phyloP scores from a whole-genome alignment of 2,329 filamentous ascomycete species.

The Clonostachys rhizophaga region DNA sequence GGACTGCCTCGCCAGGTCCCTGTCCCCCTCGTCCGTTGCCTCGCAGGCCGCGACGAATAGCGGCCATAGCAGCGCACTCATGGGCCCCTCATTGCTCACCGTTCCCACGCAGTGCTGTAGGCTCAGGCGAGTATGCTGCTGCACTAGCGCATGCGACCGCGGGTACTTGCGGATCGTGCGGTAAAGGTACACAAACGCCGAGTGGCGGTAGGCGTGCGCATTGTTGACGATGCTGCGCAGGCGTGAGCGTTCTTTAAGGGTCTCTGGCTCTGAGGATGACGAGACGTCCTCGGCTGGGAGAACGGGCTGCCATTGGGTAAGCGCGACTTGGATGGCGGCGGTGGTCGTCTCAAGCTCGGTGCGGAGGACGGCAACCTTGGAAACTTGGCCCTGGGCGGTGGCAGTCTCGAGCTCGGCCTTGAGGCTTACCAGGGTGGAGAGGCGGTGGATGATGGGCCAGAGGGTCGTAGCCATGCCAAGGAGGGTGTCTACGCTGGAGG shows the following conservation, averaged over 20 bases:
- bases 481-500: conserved; percentile 51
- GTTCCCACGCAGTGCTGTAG: conserved; percentile 50
- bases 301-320: conserved; percentile 50
- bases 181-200: conserved; percentile 53
- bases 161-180: conserved; percentile 45
- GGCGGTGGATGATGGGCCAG: conserved; percentile 59
- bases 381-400: conserved; percentile 28
- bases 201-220: conserved; percentile 56
- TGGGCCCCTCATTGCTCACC: conserved; percentile 51
- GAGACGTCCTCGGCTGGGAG: conserved; percentile 28
- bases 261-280: neutral
- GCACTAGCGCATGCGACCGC: conserved; percentile 43
- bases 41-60: conserved; percentile 61
- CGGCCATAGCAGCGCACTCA: conserved; percentile 61
- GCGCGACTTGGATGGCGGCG: conserved; percentile 48
- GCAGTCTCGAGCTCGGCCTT: conserved; percentile 47
- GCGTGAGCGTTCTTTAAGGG: conserved; percentile 14
- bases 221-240: conserved; percentile 53
- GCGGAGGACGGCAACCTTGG: conserved; percentile 40
- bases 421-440: conserved; percentile 49
- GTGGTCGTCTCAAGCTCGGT: conserved; percentile 46
- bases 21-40: conserved; percentile 42
- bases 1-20: conserved; percentile 41
- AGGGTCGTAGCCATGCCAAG: conserved; percentile 58
- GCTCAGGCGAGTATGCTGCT: conserved; percentile 44